These are phyloP conservation scores for Fistulifera pelliculosa DNA, from an alignment of 108 stramenopile genomes.

Conservation along the genomic window DNA sequence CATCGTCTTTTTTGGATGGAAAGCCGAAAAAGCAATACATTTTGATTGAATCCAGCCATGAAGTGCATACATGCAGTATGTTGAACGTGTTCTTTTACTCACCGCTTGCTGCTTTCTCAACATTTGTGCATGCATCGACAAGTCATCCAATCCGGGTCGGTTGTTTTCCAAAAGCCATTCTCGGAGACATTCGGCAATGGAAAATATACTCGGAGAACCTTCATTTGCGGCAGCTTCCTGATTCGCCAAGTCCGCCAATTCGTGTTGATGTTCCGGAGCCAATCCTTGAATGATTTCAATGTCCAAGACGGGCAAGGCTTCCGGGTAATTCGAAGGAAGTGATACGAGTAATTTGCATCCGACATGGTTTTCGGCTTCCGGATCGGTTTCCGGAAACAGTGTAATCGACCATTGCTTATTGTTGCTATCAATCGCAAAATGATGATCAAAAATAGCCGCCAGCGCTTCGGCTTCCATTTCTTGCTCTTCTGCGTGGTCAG, in stretches of 20 bases:
- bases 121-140: constrained; percentile 82
- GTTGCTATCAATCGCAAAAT: constrained; percentile 14
- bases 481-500: constrained; percentile 74
- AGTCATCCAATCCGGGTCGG: constrained; percentile 81
- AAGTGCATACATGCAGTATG: too few relatives aligned
- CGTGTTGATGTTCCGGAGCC: constrained; percentile 40
- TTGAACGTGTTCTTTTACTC: too few relatives aligned
- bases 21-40: too few relatives aligned
- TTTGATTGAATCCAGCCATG: too few relatives aligned
- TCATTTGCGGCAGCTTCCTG: constrained; percentile 62
- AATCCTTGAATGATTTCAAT: constrained; percentile 68
- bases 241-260: constrained; percentile 47
- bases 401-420: constrained; percentile 58
- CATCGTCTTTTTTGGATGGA: not conserved
- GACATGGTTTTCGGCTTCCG: constrained; percentile 69
- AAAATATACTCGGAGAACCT: constrained; percentile 74
- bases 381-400: constrained; percentile 58
- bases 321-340: constrained; percentile 63
- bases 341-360: constrained; percentile 50
- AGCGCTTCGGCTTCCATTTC: constrained; percentile 87
- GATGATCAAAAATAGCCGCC: constrained; percentile 69
- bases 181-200: constrained; percentile 67
- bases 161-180: constrained; percentile 84
- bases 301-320: constrained; percentile 43
- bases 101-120: constrained; percentile 26